Evolutionary conservation across 2,329 filamentous ascomycete species (phyloP).

Genomic region (Fusarium redolens): DNA sequence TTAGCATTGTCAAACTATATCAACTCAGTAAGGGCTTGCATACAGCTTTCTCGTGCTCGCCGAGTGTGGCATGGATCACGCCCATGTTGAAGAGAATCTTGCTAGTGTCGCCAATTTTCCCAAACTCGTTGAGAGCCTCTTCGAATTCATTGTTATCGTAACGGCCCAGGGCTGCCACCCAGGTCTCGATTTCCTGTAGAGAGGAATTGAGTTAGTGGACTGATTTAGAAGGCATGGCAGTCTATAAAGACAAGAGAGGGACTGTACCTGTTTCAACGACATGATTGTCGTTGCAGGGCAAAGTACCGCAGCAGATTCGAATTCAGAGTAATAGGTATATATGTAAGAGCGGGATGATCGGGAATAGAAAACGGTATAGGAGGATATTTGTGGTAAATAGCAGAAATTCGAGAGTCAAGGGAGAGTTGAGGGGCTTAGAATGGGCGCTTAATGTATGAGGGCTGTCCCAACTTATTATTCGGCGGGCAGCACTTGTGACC

Average conservation of each 20-base stretch:
- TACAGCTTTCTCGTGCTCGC: conserved; percentile 95
- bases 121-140: conserved; percentile 84
- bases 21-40: conserved; percentile 51
- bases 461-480: conserved; percentile 45
- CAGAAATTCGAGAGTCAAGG: conserved; percentile 31
- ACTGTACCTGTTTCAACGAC: conserved; percentile 70
- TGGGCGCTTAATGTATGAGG: conserved; percentile 45
- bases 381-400: conserved; percentile 30
- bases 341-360: conserved; percentile 1
- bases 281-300: conserved; percentile 54
- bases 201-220: conserved; percentile 29
- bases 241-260: background rate
- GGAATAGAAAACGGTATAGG: conserved; percentile 17
- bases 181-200: conserved; percentile 94
- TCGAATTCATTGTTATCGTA: conserved; percentile 99
- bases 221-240: conserved; percentile 7
- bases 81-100: conserved; percentile 99
- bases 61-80: conserved; percentile 95
- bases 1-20: conserved; percentile 29
- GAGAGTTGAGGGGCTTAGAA: conserved; percentile 31
- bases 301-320: conserved; percentile 32
- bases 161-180: conserved; percentile 88
- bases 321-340: conserved; percentile 3
- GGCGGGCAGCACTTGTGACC: conserved; percentile 37
- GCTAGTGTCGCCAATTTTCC: conserved; percentile 90